Conservation (phyloP, 805 yeast species). For the Wickerhamomyces sydowiorum region DNA sequence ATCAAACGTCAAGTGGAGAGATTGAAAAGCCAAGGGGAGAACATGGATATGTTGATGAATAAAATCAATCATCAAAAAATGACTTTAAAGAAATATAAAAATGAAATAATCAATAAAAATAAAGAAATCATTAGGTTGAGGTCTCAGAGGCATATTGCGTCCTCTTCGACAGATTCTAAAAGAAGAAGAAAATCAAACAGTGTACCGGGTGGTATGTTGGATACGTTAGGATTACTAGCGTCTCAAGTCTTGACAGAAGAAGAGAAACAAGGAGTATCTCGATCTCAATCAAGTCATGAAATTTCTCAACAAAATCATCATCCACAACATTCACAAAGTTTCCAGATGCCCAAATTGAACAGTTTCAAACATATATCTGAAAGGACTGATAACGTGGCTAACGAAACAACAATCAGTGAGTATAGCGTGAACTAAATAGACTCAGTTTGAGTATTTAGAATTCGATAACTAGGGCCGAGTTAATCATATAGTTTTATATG, state of each 20-base stretch:
- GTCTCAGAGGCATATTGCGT: constrained; percentile 10
- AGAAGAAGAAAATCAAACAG: constrained; percentile 10
- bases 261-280: constrained; percentile 4
- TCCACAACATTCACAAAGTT: background rate
- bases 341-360: constrained; percentile 4
- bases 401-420: constrained; percentile 1
- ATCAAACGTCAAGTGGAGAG: constrained; percentile 41
- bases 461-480: too few species aligned
- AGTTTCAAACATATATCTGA: constrained; percentile 1
- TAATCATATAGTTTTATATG: too few species aligned
- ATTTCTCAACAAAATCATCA: background rate
- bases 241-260: constrained; percentile 43
- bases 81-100: constrained; percentile 38
- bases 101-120: constrained; percentile 37
- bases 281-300: background rate
- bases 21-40: constrained; percentile 26
- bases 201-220: constrained; percentile 27
- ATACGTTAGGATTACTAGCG: constrained; percentile 49
- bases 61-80: constrained; percentile 35
- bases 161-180: constrained; percentile 5
- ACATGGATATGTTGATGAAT: constrained; percentile 29
- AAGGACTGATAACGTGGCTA: background rate
- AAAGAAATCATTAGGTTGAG: constrained; percentile 36
- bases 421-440: background rate
- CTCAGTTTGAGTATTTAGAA: too few species aligned